Percentiles rank a stretch among this genome's conserved stretches.
phyloP scores from a whole-genome alignment of 129 eudicot species.

The Glebionis coronaria region DNA sequence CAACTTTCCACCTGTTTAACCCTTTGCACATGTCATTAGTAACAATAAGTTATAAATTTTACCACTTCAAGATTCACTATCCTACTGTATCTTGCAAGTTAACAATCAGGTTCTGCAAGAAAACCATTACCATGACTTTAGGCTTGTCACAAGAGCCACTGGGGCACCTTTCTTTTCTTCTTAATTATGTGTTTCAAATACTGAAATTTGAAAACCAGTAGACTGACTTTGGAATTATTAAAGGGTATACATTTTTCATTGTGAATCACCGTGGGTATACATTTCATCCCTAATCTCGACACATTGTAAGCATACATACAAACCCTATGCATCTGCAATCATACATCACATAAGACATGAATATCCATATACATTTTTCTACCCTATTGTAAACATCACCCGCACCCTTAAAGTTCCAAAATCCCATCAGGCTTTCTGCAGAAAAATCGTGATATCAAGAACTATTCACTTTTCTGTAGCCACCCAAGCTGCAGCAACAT shows the following conservation, averaged over 20 bases:
- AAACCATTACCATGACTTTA: background rate
- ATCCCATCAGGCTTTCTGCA: background rate
- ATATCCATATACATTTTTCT: slow-evolving; percentile 28
- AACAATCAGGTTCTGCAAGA: background rate
- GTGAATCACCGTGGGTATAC: background rate
- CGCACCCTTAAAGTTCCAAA: slow-evolving; percentile 16
- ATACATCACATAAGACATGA: slow-evolving; percentile 2
- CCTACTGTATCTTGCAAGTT: background rate
- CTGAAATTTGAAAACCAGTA: too few species aligned
- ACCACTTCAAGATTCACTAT: too few species aligned
- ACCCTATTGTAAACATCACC: slow-evolving; percentile 26
- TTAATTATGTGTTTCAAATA: too few species aligned
- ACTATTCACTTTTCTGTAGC: slow-evolving; percentile 41
- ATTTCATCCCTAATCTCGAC: background rate
- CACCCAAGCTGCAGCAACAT: slow-evolving; percentile 47
- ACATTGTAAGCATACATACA: slow-evolving; percentile 18
- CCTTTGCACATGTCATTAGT: too few species aligned
- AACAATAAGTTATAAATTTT: too few species aligned
- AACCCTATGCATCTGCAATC: slow-evolving; percentile 14
- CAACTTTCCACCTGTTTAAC: too few species aligned
- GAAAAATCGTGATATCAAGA: slow-evolving; percentile 7
- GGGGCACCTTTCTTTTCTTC: too few species aligned
- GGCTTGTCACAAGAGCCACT: too few species aligned
- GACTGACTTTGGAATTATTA: background rate
- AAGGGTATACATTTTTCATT: background rate